Percentiles rank a stretch among this genome's conserved stretches.
These are phyloP conservation scores for Globisporangium acanthophoron DNA, from an alignment of 352 stramenopile species.

Conservation along the genomic window DNA sequence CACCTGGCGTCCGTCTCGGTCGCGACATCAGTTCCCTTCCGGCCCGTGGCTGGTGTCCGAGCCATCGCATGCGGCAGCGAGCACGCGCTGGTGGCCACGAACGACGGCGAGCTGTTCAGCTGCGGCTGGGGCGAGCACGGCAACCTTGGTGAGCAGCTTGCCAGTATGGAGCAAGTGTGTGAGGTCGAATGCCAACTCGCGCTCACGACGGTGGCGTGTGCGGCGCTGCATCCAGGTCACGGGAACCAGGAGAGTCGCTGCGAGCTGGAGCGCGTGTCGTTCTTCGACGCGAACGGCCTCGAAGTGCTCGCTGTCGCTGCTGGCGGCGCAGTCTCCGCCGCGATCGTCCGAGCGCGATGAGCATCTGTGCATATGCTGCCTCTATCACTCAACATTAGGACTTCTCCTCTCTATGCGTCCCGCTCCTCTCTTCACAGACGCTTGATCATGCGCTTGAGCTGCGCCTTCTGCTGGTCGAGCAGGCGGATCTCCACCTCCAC, in stretches of 20 bases:
- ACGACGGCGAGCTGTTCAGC: slow-evolving; percentile 52
- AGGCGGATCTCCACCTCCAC: slow-evolving; percentile 43
- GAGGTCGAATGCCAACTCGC: background rate
- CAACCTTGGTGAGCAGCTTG: slow-evolving; percentile 55
- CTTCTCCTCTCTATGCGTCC: background rate
- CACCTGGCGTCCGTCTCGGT: background rate
- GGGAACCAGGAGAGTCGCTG: slow-evolving; percentile 36
- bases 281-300: slow-evolving; percentile 29
- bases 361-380: background rate
- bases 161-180: background rate
- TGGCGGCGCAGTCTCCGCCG: slow-evolving; percentile 66
- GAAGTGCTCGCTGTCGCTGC: slow-evolving; percentile 31
- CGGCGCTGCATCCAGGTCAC: slow-evolving; percentile 31
- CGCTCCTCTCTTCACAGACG: slow-evolving; percentile 17
- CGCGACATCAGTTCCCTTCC: slow-evolving; percentile 21
- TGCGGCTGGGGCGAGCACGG: slow-evolving; percentile 83
- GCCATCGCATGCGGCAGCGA: slow-evolving; percentile 74
- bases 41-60: slow-evolving; percentile 7
- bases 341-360: slow-evolving; percentile 13
- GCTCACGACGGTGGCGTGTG: background rate
- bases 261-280: slow-evolving; percentile 35
- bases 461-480: slow-evolving; percentile 49
- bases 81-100: slow-evolving; percentile 54
- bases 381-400: background rate
- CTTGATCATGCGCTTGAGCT: slow-evolving; percentile 47